phyloP scores from a whole-genome alignment of 345 rosid species.

The Sapria himalayana region DNA sequence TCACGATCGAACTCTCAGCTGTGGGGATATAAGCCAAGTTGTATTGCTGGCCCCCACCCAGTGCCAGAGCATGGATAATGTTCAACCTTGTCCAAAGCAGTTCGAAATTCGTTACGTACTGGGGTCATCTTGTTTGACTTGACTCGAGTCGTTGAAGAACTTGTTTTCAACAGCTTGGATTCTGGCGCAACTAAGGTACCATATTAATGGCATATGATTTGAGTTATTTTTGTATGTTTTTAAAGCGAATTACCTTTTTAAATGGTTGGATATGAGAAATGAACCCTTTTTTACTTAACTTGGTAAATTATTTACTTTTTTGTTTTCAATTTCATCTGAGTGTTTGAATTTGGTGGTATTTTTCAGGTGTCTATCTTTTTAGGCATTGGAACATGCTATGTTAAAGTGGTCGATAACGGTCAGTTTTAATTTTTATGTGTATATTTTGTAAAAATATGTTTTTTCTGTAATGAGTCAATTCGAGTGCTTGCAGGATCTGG shows the following conservation, averaged over 20 bases:
- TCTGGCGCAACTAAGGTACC: conserved; percentile 63
- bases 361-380: conserved; percentile 55
- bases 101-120: conserved; percentile 54
- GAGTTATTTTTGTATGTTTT: not conserved
- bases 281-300: not conserved
- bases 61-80: too few relatives aligned
- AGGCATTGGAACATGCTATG: conserved; percentile 33
- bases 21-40: too few relatives aligned
- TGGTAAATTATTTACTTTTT: too few relatives aligned
- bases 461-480: conserved; percentile 3
- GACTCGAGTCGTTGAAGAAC: conserved; percentile 74
- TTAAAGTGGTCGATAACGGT: conserved; percentile 87
- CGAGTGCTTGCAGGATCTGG: conserved; percentile 42
- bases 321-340: too few relatives aligned
- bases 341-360: too few relatives aligned
- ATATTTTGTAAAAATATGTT: not conserved
- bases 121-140: conserved; percentile 50
- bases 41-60: too few relatives aligned
- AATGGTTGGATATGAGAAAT: not conserved
- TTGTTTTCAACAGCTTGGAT: conserved; percentile 71
- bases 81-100: conserved; percentile 35
- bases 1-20: too few relatives aligned
- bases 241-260: not conserved
- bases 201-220: not conserved
- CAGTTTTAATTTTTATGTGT: conserved; percentile 9